Base-by-base conservation (phyloP, 208 protist genomes). In the Eutreptiella sp. region DNA sequence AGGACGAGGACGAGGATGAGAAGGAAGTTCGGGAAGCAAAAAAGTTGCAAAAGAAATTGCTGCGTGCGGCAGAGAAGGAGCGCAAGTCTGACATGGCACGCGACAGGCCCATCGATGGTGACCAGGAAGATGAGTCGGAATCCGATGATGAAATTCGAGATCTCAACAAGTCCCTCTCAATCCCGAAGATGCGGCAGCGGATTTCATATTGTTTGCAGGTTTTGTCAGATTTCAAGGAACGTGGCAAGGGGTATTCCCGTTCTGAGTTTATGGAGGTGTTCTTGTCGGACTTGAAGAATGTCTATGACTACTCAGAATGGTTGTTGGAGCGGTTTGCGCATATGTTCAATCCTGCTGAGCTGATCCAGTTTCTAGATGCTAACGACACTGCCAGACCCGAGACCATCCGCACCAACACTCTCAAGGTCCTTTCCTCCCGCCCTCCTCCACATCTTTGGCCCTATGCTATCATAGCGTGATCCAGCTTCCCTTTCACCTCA, bases 351-450 rank as follows among this genome's bases (percentile, higher is more conserved):
- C 76, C 87, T 0, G 60, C 69, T 45, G 93, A 97, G 69, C 79
- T 86, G 32, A 63, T 97, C 28, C 84, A 96, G 60, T 98, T 98
- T 53, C 63, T 99, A 29, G 94, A 98, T 74, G 93, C 94, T 19
- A 96, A 93, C 78, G 95, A 99, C 66, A 83, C 81, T 46, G 86
- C 82, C 38, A 79, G 97, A n/a, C 97, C 97, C 11, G 75, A 97
- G 5, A 98, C 94, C 1, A 97, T 99, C 59, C 84, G 97, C 53
- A 84, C 91, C 14, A 99, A 99, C 80, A 97, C 95, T 14, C 76
- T 99, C 23, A 98, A 98, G 66, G n/a, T n/a, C n/a, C n/a, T n/a
- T n/a, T n/a, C n/a, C n/a, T n/a, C n/a, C n/a, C n/a, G n/a, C n/a
- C n/a, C n/a, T n/a, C 73, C 78, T 9, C n/a, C n/a, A n/a, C n/a